Base-by-base conservation (phyloP, 2,329 filamentous ascomycete species). In the Arthroderma sp. region DNA sequence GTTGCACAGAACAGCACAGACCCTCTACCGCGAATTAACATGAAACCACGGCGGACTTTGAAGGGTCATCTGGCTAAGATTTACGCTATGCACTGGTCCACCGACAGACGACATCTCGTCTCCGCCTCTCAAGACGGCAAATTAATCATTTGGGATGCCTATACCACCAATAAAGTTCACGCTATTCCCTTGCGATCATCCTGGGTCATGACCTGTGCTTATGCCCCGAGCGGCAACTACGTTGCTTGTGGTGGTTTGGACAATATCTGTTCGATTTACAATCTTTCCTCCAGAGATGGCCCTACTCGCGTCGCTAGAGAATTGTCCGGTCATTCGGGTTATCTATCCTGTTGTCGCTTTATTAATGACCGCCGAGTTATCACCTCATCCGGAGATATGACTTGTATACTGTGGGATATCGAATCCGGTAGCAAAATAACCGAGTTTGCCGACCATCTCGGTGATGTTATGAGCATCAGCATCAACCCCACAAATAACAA, bases 11-110 rank as follows among this genome's bases (percentile, higher is more conserved):
- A 89, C 70, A 83, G 89, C 54, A 89, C 94, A 67, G 91, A 96
- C 66, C 74, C 84, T 54, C 80, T 98, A 58, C 87, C 89, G 53
- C 83, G 84, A 68, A 91, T 93, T 67, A 77, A 89, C 63, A 96
- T 98, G 91, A 94, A 91, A 75, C 85, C 89, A 53, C 91, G 94
- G 73, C 84, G 87, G 59, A 95, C 88, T 42, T 75, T 98, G 55
- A 96, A 96, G 73, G 91, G 91, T 54, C 91, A 98, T 75, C 72
- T 98, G 55, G 91, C 91, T 58, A 98, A 98, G 73, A 98, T 98
- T 60, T 98, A 98, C 68, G 91, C 91, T 58, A 98, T 98, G 91
- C 91, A 98, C 73, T 98, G 91, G 91, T 96, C 91, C 31, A 98
- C 91, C 53, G 91, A 98, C 69, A 81, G 91, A 62, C 82, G 91